Evolutionary conservation across 768 basidiomycete species (phyloP), one percentile per base, ranked within the genome.

Genomic region (Rickenella mellea): DNA sequence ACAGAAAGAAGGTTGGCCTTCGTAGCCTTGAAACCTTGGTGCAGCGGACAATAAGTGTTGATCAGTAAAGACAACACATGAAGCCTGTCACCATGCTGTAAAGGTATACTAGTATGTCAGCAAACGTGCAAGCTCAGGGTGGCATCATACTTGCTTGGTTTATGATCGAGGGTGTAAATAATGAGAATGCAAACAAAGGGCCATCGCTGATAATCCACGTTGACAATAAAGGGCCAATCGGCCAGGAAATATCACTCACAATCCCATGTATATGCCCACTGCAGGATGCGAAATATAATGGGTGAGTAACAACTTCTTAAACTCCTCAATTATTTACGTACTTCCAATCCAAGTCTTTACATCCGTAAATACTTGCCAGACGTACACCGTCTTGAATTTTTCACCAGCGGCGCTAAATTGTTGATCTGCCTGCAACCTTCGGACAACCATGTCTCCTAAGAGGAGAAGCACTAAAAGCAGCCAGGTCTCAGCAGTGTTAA

Each of bases 301-400:
- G 20, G 12, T 15, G 22, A 27, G 24, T 43, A 37, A 24, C 35
- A 24, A 44, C 27, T 32, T 39, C 21, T 27, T 32, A 30, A 19
- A 32, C 4, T 12, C 44, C 27, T 17, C 21, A 20, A 10, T 5
- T 19, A 27, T 19, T 39, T 7, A 61, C 76, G 49, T 53, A 83
- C 80, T 83, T 5, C 71, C 73, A 12, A 83, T 45, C 68, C 76
- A 87, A 0, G 80, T 84, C 61, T 84, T 87, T 78, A 76, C 78
- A 53, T 86, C 83, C 20, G 44, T 60, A 22, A 87, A 56, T 47
- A 76, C 76, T 45, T 78, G 69, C 67, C 67, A 71, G 5, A 86
- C 56, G 45, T 77, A 80, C 39, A 66, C 65, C 52, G 59, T 63
- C 49, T 67, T 66, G 51, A 80, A 78, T 6, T 62, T 58, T 47